Evolutionary conservation across 2,329 filamentous ascomycete species (phyloP).

Genomic region (Xylaria sp.): DNA sequence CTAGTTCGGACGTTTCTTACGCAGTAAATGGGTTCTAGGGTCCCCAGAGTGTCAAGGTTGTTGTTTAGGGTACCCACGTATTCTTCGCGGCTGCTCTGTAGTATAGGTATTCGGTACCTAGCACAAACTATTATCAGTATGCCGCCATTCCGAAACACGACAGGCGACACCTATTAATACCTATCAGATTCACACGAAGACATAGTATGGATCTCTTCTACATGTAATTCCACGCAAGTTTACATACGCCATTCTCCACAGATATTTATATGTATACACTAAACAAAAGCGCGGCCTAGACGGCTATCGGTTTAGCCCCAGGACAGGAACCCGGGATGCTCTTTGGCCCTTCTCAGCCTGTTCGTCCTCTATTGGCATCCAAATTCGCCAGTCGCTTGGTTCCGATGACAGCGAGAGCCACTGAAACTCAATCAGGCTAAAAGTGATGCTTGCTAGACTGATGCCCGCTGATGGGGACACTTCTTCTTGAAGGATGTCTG

Average conservation of each 20-base stretch:
- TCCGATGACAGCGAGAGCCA: conserved; percentile 29
- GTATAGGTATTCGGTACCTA: not conserved
- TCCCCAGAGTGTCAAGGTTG: no score
- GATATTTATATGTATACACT: not conserved
- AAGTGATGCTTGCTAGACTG: conserved; percentile 33
- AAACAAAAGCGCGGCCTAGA: conserved; percentile 8
- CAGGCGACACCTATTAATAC: conserved; percentile 2
- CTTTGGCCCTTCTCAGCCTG: conserved; percentile 8
- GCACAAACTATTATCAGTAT: not conserved
- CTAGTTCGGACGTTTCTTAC: not conserved
- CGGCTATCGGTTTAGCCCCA: not conserved
- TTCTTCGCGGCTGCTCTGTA: not conserved
- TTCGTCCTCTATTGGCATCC: conserved; percentile 9
- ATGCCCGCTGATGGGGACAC: conserved; percentile 39
- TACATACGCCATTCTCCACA: conserved; percentile 26
- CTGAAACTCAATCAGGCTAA: conserved; percentile 44
- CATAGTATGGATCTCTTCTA: conserved; percentile 9
- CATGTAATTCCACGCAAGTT: not conserved
- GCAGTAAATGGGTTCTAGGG: no score
- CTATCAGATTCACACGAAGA: conserved; percentile 5
- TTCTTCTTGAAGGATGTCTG: not conserved
- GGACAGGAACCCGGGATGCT: not conserved
- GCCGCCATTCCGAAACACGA: conserved; percentile 21
- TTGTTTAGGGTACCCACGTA: not conserved
- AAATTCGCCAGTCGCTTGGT: conserved; percentile 28